phyloP scores from a whole-genome alignment of 345 rosid genomes.

The Ceriops zippeliana region DNA sequence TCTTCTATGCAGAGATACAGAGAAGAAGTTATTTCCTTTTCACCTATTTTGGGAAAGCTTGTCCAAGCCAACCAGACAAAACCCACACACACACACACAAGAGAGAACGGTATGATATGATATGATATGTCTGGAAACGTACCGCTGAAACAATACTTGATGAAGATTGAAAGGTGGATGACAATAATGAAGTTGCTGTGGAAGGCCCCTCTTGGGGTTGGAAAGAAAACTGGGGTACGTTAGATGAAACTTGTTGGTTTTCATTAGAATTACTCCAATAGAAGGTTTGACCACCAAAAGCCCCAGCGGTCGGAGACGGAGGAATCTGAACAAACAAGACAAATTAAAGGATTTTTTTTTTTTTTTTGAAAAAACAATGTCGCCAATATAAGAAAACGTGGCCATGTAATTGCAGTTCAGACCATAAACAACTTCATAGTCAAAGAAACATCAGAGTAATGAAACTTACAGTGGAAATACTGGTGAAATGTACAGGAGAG shows the following conservation, averaged over 20 bases:
- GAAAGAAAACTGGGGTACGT: conserved; percentile 21
- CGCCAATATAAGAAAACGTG: background rate
- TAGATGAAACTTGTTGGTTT: background rate
- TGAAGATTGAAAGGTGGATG: conserved; percentile 18
- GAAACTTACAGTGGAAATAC: conserved; percentile 13
- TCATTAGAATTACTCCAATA: conserved; percentile 15
- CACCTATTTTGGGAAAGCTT: background rate
- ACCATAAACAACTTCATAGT: too few relatives aligned
- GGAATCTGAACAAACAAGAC: conserved; percentile 13
- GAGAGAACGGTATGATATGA: background rate
- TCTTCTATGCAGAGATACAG: too few relatives aligned
- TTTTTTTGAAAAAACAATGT: too few relatives aligned
- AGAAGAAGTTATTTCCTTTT: too few relatives aligned
- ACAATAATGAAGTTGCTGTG: background rate
- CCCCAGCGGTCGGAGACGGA: conserved; percentile 22
- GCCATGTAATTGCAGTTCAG: background rate
- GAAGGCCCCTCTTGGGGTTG: conserved; percentile 8
- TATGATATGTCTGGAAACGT: background rate
- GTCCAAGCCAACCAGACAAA: background rate
- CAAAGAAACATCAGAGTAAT: background rate
- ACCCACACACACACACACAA: background rate
- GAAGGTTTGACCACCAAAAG: conserved; percentile 20
- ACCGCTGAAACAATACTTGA: conserved; percentile 15
- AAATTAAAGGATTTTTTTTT: background rate
- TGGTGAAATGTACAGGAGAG: conserved; percentile 20